Base-by-base conservation (phyloP, 1,284 basidiomycete genomes). In the Ustilago hordei region DNA sequence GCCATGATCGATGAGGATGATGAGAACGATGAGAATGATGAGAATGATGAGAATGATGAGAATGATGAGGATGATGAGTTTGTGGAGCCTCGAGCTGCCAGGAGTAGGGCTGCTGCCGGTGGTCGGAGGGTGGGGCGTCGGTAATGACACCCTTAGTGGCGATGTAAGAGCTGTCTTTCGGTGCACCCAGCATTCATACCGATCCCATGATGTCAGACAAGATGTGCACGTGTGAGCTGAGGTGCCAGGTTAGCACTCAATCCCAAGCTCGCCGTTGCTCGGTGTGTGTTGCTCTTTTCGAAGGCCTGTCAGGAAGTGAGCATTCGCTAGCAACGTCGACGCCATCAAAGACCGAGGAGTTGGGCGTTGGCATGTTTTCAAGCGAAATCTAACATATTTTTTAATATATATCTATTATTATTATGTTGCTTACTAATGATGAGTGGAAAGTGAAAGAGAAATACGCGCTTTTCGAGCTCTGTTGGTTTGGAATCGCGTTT, bases 11-110 rank as follows among this genome's bases (percentile, higher is more conserved):
- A 71, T 28, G 67, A 74, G 8, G 64, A 70, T 7, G 61, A 74
- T 31, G 68, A 68, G n/a, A 64, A 66, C 1, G 60, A 47, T 23
- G 66, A 64, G 13, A 61, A 48, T 8, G 63, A 60, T 19, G 61
- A 58, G n/a, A 54, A 23, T 8, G 63, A 60, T 19, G 61, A 58
- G n/a, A 54, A 23, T 19, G 61, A 58, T n/a, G 56, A 23, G 23
- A 3, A 58, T 39, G 64, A 55, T 28, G 71, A 32, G 8, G 68
- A 75, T 28, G 64, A 72, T 32, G 76, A 74, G 7, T 77, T 77
- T 62, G 69, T 69, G 5, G 69, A 69, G 55, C 65, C 69, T 11
- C 5, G 9, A 32, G 48, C 28, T n/a, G 48, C 28, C 12, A 50
- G 48, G 48, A 32, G 48, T 50, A 50, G 15, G 28, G 36, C 69